phyloP scores from a whole-genome alignment of 2,329 filamentous ascomycete species.

The Incumbomyces delicatus region DNA sequence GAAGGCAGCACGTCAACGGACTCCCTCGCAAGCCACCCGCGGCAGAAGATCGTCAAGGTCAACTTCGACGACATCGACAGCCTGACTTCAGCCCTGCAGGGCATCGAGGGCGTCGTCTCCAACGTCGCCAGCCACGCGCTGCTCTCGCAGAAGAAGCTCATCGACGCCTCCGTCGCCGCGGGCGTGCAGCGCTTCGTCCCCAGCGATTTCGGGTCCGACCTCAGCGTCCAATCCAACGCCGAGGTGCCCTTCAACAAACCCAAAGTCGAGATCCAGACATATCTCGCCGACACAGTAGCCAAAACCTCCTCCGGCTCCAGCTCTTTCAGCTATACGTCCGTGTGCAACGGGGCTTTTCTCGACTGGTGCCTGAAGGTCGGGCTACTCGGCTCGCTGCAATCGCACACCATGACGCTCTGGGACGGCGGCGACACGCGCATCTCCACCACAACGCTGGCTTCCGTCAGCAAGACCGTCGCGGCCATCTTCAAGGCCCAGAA shows the following conservation, averaged over 20 bases:
- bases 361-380: slow-evolving; percentile 26
- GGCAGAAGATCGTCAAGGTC: slow-evolving; percentile 11
- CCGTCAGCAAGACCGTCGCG: slow-evolving; percentile 40
- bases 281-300: slow-evolving; percentile 21
- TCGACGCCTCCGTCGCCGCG: slow-evolving; percentile 31
- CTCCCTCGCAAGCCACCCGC: slow-evolving; percentile 6
- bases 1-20: slow-evolving; percentile 10
- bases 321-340: slow-evolving; percentile 26
- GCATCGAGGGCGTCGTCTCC: slow-evolving; percentile 13
- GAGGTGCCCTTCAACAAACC: slow-evolving; percentile 19
- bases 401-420: slow-evolving; percentile 34
- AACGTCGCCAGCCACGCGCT: slow-evolving; percentile 13
- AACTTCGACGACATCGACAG: slow-evolving; percentile 12
- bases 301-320: slow-evolving; percentile 10
- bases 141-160: slow-evolving; percentile 27
- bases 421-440: slow-evolving; percentile 43
- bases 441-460: slow-evolving; percentile 39
- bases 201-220: slow-evolving; percentile 24
- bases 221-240: slow-evolving; percentile 15
- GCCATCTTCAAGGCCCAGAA: slow-evolving; percentile 38
- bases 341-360: slow-evolving; percentile 27
- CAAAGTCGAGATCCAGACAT: slow-evolving; percentile 25
- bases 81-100: slow-evolving; percentile 11
- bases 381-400: slow-evolving; percentile 38
- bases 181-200: slow-evolving; percentile 35